These are phyloP conservation scores for Starmerella geochares DNA, from an alignment of 805 yeast species.

Conservation along the genomic window DNA sequence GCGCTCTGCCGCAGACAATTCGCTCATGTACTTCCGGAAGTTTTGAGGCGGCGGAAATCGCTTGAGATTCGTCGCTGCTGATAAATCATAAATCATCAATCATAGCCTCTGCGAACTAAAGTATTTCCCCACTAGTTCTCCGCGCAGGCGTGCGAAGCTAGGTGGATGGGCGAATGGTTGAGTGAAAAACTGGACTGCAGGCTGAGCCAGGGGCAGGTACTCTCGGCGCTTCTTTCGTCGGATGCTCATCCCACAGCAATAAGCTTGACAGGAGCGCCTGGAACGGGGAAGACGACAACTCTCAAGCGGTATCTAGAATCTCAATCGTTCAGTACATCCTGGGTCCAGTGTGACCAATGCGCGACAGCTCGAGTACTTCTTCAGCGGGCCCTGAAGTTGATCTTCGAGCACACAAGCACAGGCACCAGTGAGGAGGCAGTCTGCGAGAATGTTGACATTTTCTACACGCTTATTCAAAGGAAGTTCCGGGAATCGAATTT, in stretches of 20 bases:
- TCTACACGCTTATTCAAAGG: constrained; percentile 34
- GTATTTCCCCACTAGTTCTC: no score
- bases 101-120: no score
- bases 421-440: constrained; percentile 21
- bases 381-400: constrained; percentile 37
- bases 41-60: not conserved
- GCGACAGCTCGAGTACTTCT: constrained; percentile 40
- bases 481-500: constrained; percentile 32
- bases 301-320: constrained; percentile 31
- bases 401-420: constrained; percentile 31
- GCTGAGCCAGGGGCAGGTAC: constrained; percentile 19
- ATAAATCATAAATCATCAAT: not conserved
- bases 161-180: not conserved
- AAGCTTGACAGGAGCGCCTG: constrained; percentile 41
- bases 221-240: constrained; percentile 20
- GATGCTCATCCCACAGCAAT: constrained; percentile 22
- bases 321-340: constrained; percentile 26
- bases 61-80: not conserved
- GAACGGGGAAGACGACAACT: constrained; percentile 41
- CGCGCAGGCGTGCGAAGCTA: not conserved
- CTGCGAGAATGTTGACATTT: constrained; percentile 38
- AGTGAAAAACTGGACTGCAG: constrained; percentile 16
- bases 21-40: constrained; percentile 5
- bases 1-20: constrained; percentile 19
- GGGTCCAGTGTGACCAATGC: constrained; percentile 42